These are phyloP conservation scores for Bombardia bombarda DNA, from an alignment of 495 filamentous ascomycete species.

Conservation along the genomic window DNA sequence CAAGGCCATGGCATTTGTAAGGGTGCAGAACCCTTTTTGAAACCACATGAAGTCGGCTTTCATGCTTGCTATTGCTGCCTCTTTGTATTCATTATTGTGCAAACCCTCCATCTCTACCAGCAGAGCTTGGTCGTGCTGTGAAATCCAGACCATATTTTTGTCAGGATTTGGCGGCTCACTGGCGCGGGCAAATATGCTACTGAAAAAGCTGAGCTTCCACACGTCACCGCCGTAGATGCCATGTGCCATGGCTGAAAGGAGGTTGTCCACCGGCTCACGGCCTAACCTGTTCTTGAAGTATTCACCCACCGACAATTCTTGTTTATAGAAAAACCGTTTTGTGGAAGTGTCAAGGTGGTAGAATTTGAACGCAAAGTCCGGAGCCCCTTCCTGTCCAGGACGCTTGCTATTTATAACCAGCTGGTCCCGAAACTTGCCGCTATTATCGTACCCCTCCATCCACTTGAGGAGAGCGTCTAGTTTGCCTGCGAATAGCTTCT, in stretches of 20 bases:
- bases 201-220: conserved; percentile 63
- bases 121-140: no score
- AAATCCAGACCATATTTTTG: no score
- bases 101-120: no score
- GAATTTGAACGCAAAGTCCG: no score
- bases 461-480: conserved; percentile 29
- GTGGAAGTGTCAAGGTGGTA: no score
- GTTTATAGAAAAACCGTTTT: no score
- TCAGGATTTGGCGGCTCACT: no score
- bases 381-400: no score
- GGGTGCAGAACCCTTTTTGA: conserved; percentile 47
- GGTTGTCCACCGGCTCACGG: conserved; percentile 55
- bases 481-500: conserved; percentile 57
- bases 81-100: no score
- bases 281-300: conserved; percentile 54
- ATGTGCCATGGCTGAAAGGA: conserved; percentile 72
- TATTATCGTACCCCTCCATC: conserved; percentile 8
- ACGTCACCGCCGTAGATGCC: conserved; percentile 95
- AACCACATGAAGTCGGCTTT: conserved; percentile 31
- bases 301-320: conserved; percentile 66
- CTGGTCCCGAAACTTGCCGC: not conserved
- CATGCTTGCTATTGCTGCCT: no score
- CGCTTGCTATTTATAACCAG: no score
- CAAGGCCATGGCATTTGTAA: conserved; percentile 39
- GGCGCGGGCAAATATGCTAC: conserved; percentile 21